phyloP scores from a whole-genome alignment of 305 asterid species.

The Rubia peregrina region DNA sequence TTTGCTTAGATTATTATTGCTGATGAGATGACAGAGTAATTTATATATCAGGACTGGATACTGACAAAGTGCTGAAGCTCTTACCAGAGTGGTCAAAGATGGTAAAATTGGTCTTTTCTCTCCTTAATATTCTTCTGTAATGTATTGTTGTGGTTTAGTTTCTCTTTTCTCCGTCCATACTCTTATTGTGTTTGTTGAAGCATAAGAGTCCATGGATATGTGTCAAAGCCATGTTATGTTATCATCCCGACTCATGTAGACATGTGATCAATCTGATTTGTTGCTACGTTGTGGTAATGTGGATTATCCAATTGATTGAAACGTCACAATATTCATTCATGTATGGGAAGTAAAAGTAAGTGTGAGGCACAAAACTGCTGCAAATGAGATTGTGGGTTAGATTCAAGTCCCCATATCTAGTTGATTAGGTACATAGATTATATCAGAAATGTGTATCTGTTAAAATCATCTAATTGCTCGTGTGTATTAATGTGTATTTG shows the following conservation, averaged over 20 bases:
- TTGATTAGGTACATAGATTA: background rate
- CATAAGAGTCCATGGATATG: slow-evolving; percentile 1
- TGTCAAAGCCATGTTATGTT: background rate
- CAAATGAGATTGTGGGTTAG: background rate
- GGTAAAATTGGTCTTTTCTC: slow-evolving; percentile 29
- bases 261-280: background rate
- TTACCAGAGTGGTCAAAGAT: slow-evolving; percentile 74
- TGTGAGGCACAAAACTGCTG: background rate
- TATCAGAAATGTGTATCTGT: background rate
- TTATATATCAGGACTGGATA: slow-evolving; percentile 41
- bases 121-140: background rate
- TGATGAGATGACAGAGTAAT: background rate
- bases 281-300: background rate
- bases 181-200: slow-evolving; percentile 1
- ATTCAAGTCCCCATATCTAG: background rate
- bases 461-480: background rate
- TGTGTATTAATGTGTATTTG: background rate
- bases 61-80: slow-evolving; percentile 58
- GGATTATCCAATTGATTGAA: background rate
- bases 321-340: background rate
- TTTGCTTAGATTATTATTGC: slow-evolving; percentile 2
- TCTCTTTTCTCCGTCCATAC: background rate
- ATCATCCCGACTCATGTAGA: background rate
- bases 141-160: background rate
- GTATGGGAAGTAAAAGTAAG: background rate